Evolutionary conservation across 164 flowering plant genomes (phyloP), one percentile per base, ranked within the genome.

Genomic region (Hamamelis virginiana): DNA sequence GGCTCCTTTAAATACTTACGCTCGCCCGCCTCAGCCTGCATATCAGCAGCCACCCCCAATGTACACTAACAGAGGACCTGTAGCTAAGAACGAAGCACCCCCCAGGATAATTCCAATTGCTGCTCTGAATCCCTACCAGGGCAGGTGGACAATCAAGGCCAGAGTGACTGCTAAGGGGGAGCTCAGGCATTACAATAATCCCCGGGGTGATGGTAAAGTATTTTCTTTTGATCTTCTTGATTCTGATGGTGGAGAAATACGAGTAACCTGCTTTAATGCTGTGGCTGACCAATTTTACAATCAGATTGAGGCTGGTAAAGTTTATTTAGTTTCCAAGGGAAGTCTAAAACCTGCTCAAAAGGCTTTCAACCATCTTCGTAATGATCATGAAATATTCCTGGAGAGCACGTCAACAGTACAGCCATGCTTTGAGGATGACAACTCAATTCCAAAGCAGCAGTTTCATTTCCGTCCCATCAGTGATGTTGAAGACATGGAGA

Each of bases 221-320:
- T 94, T 96, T 67, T 88, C 92, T 18, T 93, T 93, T 81, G 98
- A 93, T 81, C 94, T 96, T 63, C 91, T 96, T 70, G 98, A 96
- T 79, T 80, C 94, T 67, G 92, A 91, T 64, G 92, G 97, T 57
- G 97, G 97, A 69, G 98, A 96, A 81, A 96, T 96, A 60, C 87
- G 96, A 56, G 94, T 76, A 4, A 96, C 98, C 21, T 91, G 97
- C 82, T 96, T 96, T 72, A 90, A 90, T 84, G 85, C 83, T 41
- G 97, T 88, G 62, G 98, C 90, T 63, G 99, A 91, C 43, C 96
- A 89, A 69, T 96, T 96, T 67, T 90, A 83, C 73, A 71, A 79
- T 69, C 88, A 78, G 75, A 87, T 96, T 72, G 97, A 91, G 78
- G 83, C 76, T 60, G 97, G 98, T 38, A 90, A 76, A 50, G 89